A percentile compares a stretch with the other conserved stretches of the same genome.
These are phyloP conservation scores for Amphirosellinia nigrospora DNA, from an alignment of 495 filamentous ascomycete species.

Conservation along the genomic window DNA sequence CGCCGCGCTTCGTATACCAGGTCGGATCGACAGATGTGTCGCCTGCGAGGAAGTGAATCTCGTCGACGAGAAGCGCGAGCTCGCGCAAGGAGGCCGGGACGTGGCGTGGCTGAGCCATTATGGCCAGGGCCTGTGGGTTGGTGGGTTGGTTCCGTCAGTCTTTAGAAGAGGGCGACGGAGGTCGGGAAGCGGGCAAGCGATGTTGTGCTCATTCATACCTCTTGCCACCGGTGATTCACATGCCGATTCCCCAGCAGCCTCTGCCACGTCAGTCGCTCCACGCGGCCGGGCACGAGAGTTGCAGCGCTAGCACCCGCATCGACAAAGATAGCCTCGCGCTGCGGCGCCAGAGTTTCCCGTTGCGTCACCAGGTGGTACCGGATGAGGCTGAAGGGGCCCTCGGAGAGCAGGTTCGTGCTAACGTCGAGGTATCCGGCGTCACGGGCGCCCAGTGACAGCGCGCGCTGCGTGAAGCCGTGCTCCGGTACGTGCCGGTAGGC, in stretches of 20 bases:
- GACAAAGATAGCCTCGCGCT: slow-evolving; percentile 36
- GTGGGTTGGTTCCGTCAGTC: slow-evolving; percentile 1
- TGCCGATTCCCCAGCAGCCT: slow-evolving; percentile 73
- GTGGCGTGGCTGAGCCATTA: slow-evolving; percentile 82
- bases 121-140: slow-evolving; percentile 73
- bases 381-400: slow-evolving; percentile 80
- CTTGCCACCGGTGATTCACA: slow-evolving; percentile 79
- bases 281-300: slow-evolving; percentile 51
- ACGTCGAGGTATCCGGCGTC: slow-evolving; percentile 87
- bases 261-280: slow-evolving; percentile 70
- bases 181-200: background rate
- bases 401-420: slow-evolving; percentile 79
- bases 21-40: slow-evolving; percentile 79
- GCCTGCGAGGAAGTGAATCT: slow-evolving; percentile 85
- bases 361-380: slow-evolving; percentile 79
- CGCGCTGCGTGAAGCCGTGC: slow-evolving; percentile 77
- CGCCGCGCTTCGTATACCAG: slow-evolving; percentile 91
- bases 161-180: background rate
- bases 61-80: slow-evolving; percentile 79
- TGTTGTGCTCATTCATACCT: slow-evolving; percentile 58
- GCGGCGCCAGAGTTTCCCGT: slow-evolving; percentile 48
- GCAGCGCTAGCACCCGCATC: slow-evolving; percentile 33
- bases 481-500: slow-evolving; percentile 78
- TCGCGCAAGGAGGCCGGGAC: slow-evolving; percentile 79
- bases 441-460: slow-evolving; percentile 78